Evolutionary conservation across 768 basidiomycete genomes (phyloP), one percentile per base, ranked within the genome.

Genomic region (Hygrocybe punicea): DNA sequence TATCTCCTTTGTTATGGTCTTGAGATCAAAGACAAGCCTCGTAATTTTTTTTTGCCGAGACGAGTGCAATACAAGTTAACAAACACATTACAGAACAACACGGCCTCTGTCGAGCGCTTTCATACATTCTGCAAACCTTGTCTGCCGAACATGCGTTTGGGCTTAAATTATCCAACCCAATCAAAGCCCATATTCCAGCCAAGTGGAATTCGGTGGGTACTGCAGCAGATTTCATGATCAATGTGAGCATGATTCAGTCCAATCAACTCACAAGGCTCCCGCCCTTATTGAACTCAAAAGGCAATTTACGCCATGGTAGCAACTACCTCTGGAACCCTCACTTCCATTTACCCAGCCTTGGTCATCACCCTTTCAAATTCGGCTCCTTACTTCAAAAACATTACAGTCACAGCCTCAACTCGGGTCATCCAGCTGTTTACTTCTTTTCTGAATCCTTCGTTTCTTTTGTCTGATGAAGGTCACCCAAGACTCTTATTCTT

Each of bases 401-500:
- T 97, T 19, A 85, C 86, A 39, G 83, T 93, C 48, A 84, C 86
- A 33, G 85, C 93, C 11, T 89, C 93, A 3, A 88, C 90, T 5
- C 81, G 91, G 16, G 78, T 99, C 6, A 69, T 95, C 35, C 93
- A 97, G 70, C 81, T 98, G 6, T 93, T 97, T 73, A 86, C 82
- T 25, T 92, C 96, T 0, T 96, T 99, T 68, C 87, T 93, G 5
- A 91, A 87, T 58, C 91, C 97, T 0, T 74, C 85, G 2, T 98
- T 98, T 71, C 74, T 98, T 34, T 73, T 99, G 17, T 86, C 91
- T 2, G 97, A 98, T 60, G 97, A 98, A 71, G 93, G 95, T 6
- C 93, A 98, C 67, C 97, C 97, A 1, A 76, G 97, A 59, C 73
- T 98, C 29, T 79, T 98, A 33, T 98, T 91, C 72, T 97, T 93